phyloP scores from a whole-genome alignment of 148 eudicot species.

The Fagopyrum homotropicum region DNA sequence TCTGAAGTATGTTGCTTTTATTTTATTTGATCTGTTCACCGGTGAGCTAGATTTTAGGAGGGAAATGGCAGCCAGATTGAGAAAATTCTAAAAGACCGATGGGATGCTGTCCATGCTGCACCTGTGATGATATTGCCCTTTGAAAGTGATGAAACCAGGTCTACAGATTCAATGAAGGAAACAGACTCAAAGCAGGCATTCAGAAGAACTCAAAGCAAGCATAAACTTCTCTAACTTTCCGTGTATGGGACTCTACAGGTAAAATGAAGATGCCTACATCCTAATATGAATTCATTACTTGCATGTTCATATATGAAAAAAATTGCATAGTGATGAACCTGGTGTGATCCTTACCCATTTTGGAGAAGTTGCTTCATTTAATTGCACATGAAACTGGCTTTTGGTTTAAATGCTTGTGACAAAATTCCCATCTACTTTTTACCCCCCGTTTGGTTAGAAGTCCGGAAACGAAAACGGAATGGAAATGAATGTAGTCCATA shows the following conservation, averaged over 20 bases:
- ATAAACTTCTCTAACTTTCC: conserved; percentile 17
- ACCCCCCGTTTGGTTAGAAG: no score
- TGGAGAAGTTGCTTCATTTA: not conserved
- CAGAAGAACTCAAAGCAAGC: conserved; percentile 19
- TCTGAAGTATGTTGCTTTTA: conserved; percentile 57
- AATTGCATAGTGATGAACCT: not conserved
- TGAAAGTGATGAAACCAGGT: conserved; percentile 35
- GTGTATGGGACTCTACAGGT: conserved; percentile 1
- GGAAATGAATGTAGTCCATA: no score
- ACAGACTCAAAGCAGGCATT: conserved; percentile 9
- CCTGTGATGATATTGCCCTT: conserved; percentile 72
- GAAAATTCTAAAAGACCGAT: conserved; percentile 66
- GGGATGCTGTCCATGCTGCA: conserved; percentile 83
- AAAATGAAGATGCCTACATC: not conserved
- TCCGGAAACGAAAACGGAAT: no score
- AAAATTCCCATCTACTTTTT: not conserved
- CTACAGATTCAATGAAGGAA: conserved; percentile 24
- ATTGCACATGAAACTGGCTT: not conserved
- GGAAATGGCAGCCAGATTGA: conserved; percentile 58
- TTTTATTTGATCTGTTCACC: conserved; percentile 72
- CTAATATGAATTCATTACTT: not conserved
- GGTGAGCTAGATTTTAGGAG: conserved; percentile 69
- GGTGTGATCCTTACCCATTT: not conserved
- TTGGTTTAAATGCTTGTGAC: not conserved
- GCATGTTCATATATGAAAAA: not conserved